Evolutionary conservation across 345 rosid species (phyloP).

Genomic region (Gossypium mustelinum): DNA sequence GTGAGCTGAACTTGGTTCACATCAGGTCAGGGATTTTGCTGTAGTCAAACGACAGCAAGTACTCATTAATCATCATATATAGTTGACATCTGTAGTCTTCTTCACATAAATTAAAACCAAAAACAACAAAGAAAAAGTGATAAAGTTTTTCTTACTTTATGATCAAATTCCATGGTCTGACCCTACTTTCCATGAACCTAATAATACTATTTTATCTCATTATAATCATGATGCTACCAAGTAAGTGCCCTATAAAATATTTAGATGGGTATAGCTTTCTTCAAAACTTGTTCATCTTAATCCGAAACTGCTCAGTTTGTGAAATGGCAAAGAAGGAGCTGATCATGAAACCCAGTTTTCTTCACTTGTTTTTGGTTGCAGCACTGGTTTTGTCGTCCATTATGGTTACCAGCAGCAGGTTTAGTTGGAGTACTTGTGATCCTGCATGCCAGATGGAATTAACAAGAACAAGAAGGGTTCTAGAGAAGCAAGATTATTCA

Average conservation of each 20-base stretch:
- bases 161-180: constrained; percentile 1
- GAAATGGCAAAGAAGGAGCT: constrained; percentile 13
- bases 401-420: constrained; percentile 7
- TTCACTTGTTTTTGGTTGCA: neutral
- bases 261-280: neutral
- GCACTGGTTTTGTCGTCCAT: constrained; percentile 1
- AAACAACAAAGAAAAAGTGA: neutral
- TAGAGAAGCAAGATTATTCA: constrained; percentile 6
- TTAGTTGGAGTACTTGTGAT: neutral
- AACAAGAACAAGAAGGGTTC: neutral
- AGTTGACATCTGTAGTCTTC: neutral
- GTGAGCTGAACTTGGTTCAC: neutral
- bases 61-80: neutral
- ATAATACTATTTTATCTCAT: constrained; percentile 8
- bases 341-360: neutral
- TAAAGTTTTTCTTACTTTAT: neutral
- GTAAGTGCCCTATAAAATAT: constrained; percentile 11
- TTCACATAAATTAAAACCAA: neutral
- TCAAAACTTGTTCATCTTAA: neutral
- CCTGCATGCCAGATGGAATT: neutral
- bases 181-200: constrained; percentile 8
- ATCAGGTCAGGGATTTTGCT: neutral
- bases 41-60: neutral
- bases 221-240: constrained; percentile 16
- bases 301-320: neutral